Conservation (phyloP, 2,329 filamentous ascomycete species). For the Gyromitra esculenta region DNA sequence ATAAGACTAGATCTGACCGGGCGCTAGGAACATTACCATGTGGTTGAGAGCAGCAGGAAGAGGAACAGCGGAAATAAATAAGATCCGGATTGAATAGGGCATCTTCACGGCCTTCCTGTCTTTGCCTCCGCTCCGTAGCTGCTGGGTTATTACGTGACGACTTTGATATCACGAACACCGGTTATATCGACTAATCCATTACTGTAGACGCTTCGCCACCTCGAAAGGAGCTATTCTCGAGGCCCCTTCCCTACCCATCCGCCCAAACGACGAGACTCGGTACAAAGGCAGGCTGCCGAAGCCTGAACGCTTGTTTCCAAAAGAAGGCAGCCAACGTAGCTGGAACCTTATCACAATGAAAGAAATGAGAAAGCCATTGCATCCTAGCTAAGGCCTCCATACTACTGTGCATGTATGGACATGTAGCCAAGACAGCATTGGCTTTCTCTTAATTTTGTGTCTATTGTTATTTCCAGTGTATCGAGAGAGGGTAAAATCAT, state of each 20-base stretch:
- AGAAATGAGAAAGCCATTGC: conserved; percentile 9
- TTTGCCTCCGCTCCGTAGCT: not conserved
- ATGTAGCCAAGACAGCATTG: not conserved
- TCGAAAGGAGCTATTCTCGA: conserved; percentile 25
- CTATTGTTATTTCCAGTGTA: conserved; percentile 12
- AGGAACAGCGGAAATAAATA: not conserved
- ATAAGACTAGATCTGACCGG: conserved; percentile 3
- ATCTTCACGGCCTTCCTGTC: conserved; percentile 10
- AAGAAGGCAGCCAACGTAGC: conserved; percentile 17
- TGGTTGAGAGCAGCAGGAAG: not conserved
- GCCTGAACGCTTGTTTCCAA: conserved; percentile 3
- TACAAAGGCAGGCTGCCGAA: conserved; percentile 26
- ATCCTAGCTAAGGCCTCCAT: conserved; percentile 7
- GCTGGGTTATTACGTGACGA: conserved; percentile 10
- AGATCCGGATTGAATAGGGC: not conserved
- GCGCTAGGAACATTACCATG: conserved; percentile 22
- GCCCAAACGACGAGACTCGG: conserved; percentile 19
- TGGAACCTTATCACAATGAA: conserved; percentile 43
- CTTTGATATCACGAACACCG: not conserved
- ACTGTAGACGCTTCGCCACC: conserved; percentile 17
- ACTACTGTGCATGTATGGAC: not conserved
- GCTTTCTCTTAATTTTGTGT: not conserved
- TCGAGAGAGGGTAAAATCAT: not conserved
- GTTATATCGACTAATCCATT: not conserved
- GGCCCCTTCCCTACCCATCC: conserved; percentile 22